Evolutionary conservation across 1,284 basidiomycete genomes (phyloP), one percentile per base, ranked within the genome.

Genomic region (Trametes pubescens): DNA sequence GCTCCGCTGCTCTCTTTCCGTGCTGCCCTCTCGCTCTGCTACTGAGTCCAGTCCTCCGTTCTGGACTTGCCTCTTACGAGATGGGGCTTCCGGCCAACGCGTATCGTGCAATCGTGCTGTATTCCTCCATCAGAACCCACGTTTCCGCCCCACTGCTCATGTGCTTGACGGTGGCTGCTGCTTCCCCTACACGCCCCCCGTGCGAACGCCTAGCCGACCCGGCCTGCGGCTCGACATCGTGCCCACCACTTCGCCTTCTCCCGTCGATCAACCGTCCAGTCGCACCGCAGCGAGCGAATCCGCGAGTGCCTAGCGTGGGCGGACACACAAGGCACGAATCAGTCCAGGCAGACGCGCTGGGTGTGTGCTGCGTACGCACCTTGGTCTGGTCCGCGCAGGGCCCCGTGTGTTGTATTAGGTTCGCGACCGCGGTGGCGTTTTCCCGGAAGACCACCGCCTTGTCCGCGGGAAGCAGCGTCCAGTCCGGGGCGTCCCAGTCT

Each of bases 41-140:
- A 29, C 62, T 38, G 13, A 22, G 48, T 35, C 57, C 58, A 16
- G 5, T 18, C 26, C 11, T 5, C 37, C 48, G 62, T 57, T 38
- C 13, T 54, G 24, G 18, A 43, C 21, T 34, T 55, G 22, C 60
- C 48, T 37, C 37, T 48, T 47, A 14, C 60, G 57, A 55, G 37
- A 47, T 35, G 59, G 32, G 22, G 16, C 16, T 18, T 40, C 49
- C 58, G 48, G 43, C 35, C 35, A 52, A 32, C 63, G 48, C 54
- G 46, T 67, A 65, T 62, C 63, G 47, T 62, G 65, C 57, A 64
- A 34, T 43, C 38, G 40, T 21, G 26, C 48, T 24, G 24, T 35
- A 16, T 65, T 61, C 64, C 54, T 52, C 64, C 60, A 68, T 68
- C 67, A 68, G 67, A 66, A 64, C 13, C 56, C 64, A 68, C 62